Percentiles rank a stretch among this genome's conserved stretches.
Evolutionary conservation across 2,329 filamentous ascomycete species (phyloP).

Genomic region (Cordyceps cateniannulata): DNA sequence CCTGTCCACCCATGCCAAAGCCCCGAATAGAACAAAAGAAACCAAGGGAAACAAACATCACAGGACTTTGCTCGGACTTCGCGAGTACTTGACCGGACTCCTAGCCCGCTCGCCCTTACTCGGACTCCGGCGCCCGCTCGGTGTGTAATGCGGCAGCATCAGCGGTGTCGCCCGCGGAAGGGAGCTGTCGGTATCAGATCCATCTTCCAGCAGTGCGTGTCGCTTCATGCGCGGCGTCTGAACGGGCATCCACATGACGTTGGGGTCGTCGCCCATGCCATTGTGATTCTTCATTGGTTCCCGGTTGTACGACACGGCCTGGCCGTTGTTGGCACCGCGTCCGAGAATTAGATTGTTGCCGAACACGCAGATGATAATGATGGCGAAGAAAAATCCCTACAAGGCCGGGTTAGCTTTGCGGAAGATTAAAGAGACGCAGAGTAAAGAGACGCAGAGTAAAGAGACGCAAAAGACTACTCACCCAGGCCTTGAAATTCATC

Average conservation of each 20-base stretch:
- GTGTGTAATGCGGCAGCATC: constrained; percentile 38
- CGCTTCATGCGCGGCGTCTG: constrained; percentile 41
- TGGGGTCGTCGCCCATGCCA: constrained; percentile 31
- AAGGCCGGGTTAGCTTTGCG: background rate
- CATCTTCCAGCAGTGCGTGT: constrained; percentile 37
- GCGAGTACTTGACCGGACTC: constrained; percentile 40
- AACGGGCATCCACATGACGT: constrained; percentile 42
- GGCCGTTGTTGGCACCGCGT: constrained; percentile 22
- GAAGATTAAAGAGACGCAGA: background rate
- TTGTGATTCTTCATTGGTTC: constrained; percentile 16
- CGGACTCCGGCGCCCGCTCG: constrained; percentile 40
- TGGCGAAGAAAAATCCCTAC: constrained; percentile 46
- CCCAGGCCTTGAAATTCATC: constrained; percentile 73
- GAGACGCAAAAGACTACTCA: constrained; percentile 26
- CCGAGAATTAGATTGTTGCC: constrained; percentile 45
- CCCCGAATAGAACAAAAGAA: background rate
- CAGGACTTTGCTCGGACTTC: constrained; percentile 33
- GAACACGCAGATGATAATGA: constrained; percentile 41
- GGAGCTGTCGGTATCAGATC: constrained; percentile 46
- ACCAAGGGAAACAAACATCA: constrained; percentile 19
- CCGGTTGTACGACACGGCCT: constrained; percentile 21
- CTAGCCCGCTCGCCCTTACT: constrained; percentile 42
- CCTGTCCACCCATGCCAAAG: too few species aligned
- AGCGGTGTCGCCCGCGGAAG: constrained; percentile 36
- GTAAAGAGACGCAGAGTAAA: background rate